A percentile compares a stretch with the other conserved stretches of the same genome.
phyloP scores from a whole-genome alignment of 305 asterid species.

The Fraxinus sp. region DNA sequence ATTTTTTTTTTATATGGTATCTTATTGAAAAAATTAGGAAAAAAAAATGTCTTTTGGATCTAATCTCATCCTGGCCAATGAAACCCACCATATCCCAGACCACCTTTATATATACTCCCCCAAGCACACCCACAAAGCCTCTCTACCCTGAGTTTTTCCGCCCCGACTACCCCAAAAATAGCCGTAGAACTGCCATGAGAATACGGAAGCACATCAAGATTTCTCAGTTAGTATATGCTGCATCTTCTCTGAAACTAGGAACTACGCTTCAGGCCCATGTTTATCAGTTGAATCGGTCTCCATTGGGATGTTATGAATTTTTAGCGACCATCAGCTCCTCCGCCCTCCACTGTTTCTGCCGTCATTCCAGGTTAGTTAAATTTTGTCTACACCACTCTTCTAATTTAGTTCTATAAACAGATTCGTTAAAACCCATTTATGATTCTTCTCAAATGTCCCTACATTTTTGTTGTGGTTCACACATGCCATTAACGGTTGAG shows the following conservation, averaged over 20 bases:
- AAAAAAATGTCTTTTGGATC: slow-evolving; percentile 26
- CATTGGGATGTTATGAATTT: slow-evolving; percentile 46
- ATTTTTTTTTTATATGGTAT: no score
- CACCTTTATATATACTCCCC: not conserved
- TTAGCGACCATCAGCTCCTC: not conserved
- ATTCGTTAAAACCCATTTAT: slow-evolving; percentile 15
- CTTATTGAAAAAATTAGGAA: no score
- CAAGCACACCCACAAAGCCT: not conserved
- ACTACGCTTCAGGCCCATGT: slow-evolving; percentile 15
- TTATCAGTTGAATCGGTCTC: slow-evolving; percentile 49
- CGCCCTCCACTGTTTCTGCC: slow-evolving; percentile 27
- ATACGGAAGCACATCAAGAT: slow-evolving; percentile 51
- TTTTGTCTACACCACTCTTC: not conserved
- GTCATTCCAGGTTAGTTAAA: slow-evolving; percentile 24
- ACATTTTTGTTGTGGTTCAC: not conserved
- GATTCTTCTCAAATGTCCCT: not conserved
- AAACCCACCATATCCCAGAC: slow-evolving; percentile 7
- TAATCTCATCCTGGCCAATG: slow-evolving; percentile 37
- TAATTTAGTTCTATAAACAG: not conserved
- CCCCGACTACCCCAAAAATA: not conserved
- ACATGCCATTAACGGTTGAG: no score
- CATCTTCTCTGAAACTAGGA: slow-evolving; percentile 28
- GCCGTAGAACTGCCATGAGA: slow-evolving; percentile 43
- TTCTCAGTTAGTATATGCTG: slow-evolving; percentile 28
- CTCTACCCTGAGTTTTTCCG: not conserved